These are phyloP conservation scores for Tolypocladium inflatum DNA, from an alignment of 2,329 filamentous ascomycete species.

Conservation along the genomic window DNA sequence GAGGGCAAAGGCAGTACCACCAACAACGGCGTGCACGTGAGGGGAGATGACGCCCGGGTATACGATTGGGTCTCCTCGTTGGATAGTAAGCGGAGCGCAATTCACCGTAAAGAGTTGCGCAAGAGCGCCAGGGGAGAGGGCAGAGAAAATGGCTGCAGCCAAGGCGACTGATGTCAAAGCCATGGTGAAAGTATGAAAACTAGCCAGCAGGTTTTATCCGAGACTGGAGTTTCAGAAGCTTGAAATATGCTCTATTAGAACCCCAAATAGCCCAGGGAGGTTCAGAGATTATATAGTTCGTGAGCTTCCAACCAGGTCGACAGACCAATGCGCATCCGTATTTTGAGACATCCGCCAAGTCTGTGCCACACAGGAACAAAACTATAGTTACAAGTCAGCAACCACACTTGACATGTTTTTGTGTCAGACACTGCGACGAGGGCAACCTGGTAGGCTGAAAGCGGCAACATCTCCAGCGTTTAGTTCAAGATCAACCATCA, in stretches of 20 bases:
- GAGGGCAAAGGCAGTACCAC: constrained; percentile 51
- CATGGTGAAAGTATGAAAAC: not conserved
- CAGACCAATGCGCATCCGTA: not conserved
- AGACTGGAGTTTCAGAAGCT: not conserved
- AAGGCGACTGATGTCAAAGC: not conserved
- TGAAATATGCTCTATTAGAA: not conserved
- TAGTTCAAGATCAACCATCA: not conserved
- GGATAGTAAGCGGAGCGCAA: constrained; percentile 14
- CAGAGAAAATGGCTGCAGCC: not conserved
- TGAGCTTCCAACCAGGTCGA: not conserved
- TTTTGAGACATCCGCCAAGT: not conserved
- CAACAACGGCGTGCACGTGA: constrained; percentile 54
- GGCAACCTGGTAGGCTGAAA: not conserved
- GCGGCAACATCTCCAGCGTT: not conserved
- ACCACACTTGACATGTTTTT: not conserved
- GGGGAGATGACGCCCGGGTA: constrained; percentile 39
- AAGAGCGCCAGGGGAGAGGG: not conserved
- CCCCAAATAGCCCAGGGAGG: not conserved
- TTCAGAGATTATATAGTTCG: not conserved
- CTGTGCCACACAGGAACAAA: not conserved
- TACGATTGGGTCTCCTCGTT: constrained; percentile 52
- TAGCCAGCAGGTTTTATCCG: not conserved
- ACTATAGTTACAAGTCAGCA: not conserved
- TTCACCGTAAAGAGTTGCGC: constrained; percentile 16
- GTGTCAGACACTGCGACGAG: not conserved